phyloP scores from a whole-genome alignment of 495 filamentous ascomycete genomes.

The Penicillium dipodomyicola region DNA sequence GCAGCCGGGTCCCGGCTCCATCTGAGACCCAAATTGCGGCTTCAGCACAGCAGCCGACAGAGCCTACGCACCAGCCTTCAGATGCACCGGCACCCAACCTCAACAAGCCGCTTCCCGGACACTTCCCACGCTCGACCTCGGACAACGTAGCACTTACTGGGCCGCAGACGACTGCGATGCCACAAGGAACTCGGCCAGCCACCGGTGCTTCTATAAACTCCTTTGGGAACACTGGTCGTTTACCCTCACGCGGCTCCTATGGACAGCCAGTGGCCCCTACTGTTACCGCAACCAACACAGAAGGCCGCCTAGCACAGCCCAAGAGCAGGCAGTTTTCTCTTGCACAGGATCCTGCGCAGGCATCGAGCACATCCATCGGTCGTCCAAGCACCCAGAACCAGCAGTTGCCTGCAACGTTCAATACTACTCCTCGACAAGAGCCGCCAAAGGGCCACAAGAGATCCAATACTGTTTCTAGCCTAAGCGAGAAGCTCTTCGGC shows the following conservation, averaged over 20 bases:
- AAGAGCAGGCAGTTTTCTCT: conserved; percentile 73
- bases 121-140: conserved; percentile 55
- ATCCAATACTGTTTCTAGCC: conserved; percentile 83
- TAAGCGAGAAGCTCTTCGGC: conserved; percentile 74
- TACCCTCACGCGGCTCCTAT: conserved; percentile 83
- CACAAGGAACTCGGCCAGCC: conserved; percentile 61
- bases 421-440: conserved; percentile 46
- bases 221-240: conserved; percentile 52
- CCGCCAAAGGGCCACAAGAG: conserved; percentile 75
- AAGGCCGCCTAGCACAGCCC: conserved; percentile 88
- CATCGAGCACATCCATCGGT: conserved; percentile 43
- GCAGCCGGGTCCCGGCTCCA: conserved; percentile 20
- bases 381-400: conserved; percentile 61
- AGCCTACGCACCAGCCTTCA: conserved; percentile 7
- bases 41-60: conserved; percentile 10
- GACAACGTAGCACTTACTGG: conserved; percentile 51
- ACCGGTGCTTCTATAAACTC: conserved; percentile 83
- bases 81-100: conserved; percentile 24
- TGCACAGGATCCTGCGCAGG: conserved; percentile 47
- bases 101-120: conserved; percentile 35
- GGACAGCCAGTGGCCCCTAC: conserved; percentile 84
- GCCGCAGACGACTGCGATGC: conserved; percentile 43
- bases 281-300: conserved; percentile 84
- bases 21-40: conserved; percentile 13
- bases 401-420: conserved; percentile 44